Percentiles rank a stretch among this genome's conserved stretches.
Evolutionary conservation across 164 flowering plant species (phyloP).

Genomic region (Piper betle): DNA sequence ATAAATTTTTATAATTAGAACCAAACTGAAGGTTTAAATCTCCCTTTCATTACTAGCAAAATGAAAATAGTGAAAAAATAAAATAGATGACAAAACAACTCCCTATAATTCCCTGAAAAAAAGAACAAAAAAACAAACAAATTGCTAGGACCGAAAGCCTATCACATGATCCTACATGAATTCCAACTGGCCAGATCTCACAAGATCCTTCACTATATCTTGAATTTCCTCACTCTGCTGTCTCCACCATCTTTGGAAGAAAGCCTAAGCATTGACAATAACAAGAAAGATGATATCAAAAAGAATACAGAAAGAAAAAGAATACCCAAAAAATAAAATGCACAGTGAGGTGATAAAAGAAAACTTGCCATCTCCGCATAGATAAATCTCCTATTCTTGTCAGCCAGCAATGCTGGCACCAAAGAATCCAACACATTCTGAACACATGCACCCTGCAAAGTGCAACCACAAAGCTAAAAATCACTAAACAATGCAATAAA

Average conservation of each 20-base stretch:
- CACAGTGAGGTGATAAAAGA: conserved; percentile 1
- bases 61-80: too few relatives aligned
- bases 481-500: background rate
- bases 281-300: background rate
- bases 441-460: conserved; percentile 50
- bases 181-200: conserved; percentile 76
- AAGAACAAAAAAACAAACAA: too few relatives aligned
- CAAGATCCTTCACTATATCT: conserved; percentile 42
- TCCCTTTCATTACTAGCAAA: too few relatives aligned
- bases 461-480: background rate
- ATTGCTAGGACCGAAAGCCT: too few relatives aligned
- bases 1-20: too few relatives aligned
- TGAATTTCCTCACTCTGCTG: conserved; percentile 49
- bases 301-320: conserved; percentile 7
- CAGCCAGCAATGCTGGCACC: conserved; percentile 55
- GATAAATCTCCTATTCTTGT: conserved; percentile 71
- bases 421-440: conserved; percentile 78
- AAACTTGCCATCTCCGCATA: conserved; percentile 40
- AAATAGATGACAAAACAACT: too few relatives aligned
- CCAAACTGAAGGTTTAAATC: too few relatives aligned
- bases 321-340: background rate
- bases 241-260: conserved; percentile 96
- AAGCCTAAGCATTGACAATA: conserved; percentile 41
- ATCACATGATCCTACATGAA: conserved; percentile 60
- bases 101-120: too few relatives aligned